Conservation (phyloP, 176 grass and related monocot genomes). For the Saccharum spontaneum region DNA sequence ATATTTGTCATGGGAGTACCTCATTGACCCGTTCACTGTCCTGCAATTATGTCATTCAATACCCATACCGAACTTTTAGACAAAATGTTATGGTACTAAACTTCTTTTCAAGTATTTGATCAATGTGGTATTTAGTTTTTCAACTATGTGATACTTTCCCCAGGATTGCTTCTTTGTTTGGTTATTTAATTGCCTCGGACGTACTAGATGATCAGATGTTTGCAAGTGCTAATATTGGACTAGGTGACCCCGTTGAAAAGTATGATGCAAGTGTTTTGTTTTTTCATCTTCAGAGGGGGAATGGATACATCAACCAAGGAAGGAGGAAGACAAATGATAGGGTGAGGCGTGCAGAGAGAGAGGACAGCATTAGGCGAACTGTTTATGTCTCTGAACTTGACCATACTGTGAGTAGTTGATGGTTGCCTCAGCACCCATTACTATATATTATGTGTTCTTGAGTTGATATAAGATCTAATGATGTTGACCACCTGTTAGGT, state of each 20-base stretch:
- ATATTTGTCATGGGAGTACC: neutral
- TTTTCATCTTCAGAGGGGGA: conserved; percentile 46
- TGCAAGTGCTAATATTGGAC: neutral
- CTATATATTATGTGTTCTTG: conserved; percentile 9
- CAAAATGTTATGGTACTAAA: neutral
- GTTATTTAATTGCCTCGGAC: conserved; percentile 3
- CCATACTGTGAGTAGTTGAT: conserved; percentile 71
- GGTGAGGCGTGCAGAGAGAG: conserved; percentile 59
- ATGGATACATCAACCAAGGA: conserved; percentile 56
- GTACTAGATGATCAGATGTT: conserved; percentile 7
- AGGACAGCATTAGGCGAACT: conserved; percentile 84
- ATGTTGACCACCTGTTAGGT: conserved; percentile 58
- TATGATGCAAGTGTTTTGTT: conserved; percentile 13
- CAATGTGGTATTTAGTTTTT: neutral
- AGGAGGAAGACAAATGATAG: conserved; percentile 62
- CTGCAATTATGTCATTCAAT: neutral
- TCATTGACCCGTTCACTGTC: neutral
- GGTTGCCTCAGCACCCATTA: neutral
- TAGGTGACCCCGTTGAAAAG: neutral
- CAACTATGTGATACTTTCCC: neutral
- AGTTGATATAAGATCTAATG: conserved; percentile 30
- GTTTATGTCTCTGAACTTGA: conserved; percentile 89
- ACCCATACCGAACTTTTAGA: neutral
- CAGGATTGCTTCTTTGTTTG: neutral
- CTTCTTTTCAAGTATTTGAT: neutral